Base-by-base conservation (phyloP, 2,329 filamentous ascomycete species). In the Allantophomopsis lycopodina region DNA sequence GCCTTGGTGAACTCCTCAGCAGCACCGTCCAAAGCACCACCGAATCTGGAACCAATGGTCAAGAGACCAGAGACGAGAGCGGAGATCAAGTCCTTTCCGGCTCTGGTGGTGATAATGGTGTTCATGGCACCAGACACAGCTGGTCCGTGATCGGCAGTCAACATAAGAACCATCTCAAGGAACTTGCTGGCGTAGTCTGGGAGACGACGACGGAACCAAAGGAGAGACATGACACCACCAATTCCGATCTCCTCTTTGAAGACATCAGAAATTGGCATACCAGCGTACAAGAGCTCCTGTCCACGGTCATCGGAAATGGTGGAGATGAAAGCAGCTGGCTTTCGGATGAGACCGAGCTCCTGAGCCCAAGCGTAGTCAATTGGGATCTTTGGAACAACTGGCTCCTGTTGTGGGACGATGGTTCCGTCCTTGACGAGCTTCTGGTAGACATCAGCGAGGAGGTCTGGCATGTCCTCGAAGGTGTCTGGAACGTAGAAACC, bases 81-180 rank as follows among this genome's bases (percentile, higher is more conserved):
- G 55, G 80, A 88, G 71, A 98, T 96, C 52, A 98, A 71, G 61
- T 98, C 91, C 76, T 98, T 98, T 63, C 91, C 91, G 48, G 91
- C 91, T 83, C 91, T 85, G 44, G 91, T 98, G 47, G 91, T 98
- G 63, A 98, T 96, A 63, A 98, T 98, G 62, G 91, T 98, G 81
- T 98, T 98, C 91, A 98, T 98, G 64, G 91, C 91, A 76, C 91
- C 91, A 54, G 91, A 98, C 54, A 98, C 91, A 55, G 91, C 91
- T 40, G 91, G 91, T 66, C 91, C 91, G 79, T 98, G 91, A 60
- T 98, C 91, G 55, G 91, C 91, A 59, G 91, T 98, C 59, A 98
- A 79, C 91, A 98, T 98, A 63, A 98, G 89, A 50, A 98, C 91
- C 91, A 98, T 98, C 75, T 98, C 91, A 53, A 98, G 70, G 76